Evolutionary conservation across 2,329 filamentous ascomycete species (phyloP), one percentile per base, ranked within the genome.

Genomic region (Hysterium pulicare): DNA sequence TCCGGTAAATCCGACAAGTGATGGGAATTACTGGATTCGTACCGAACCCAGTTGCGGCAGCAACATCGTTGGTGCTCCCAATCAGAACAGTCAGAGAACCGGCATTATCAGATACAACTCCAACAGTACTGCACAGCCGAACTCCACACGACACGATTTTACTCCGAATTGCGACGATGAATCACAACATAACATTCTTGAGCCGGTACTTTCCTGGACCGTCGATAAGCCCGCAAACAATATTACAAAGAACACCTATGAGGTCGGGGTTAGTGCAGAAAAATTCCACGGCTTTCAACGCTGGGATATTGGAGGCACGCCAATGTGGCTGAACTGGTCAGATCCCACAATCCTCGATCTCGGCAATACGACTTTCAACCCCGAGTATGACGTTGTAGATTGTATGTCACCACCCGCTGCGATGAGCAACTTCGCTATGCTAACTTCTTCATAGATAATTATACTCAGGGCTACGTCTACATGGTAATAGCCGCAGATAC

Each of bases 21-120:
- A 42, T 3, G 66, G 57, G 15, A 68, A 61, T 44, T 70, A 69
- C 50, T 71, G 68, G 67, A 67, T 71, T 46, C 58, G 68, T 5
- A 67, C 64, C 5, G 31, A 15, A n/a, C 30, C 30, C 6, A 13
- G 31, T 28, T 38, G 43, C 30, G 30, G 21, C 23, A 20, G 15
- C 11, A 24, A 33, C 20, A 16, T 11, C 30, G 28, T 30, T 10
- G 19, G 17, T 13, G 19, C 15, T 4, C 9, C n/a, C 23, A 24
- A n/a, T 13, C 15, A 16, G 8, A 16, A 19, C 24, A 13, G 19
- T n/a, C 11, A 39, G 15, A 20, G 13, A 9, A 41, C 45, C 3
- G 46, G 46, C 23, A 44, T 49, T 28, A 13, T 49, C 2, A 36
- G 40, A 13, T 49, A 49, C 33, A 30, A 28, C 6, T 19, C 4